Conservation (phyloP, 1,139 yeast species). For the Pichia terricola region DNA sequence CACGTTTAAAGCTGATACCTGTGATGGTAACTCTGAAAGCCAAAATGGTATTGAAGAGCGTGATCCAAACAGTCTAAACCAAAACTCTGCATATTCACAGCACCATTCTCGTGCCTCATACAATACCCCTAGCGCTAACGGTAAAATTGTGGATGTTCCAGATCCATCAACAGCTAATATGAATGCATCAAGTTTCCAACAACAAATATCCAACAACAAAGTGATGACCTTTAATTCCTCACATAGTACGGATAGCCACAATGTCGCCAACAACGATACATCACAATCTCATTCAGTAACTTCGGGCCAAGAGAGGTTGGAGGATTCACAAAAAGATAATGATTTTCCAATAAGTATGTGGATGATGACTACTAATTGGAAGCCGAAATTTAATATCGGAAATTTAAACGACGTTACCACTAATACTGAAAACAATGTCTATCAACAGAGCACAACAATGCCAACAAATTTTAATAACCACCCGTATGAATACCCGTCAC, state of each 20-base stretch:
- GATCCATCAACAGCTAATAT: background rate
- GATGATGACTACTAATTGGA: slow-evolving; percentile 20
- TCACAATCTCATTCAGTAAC: background rate
- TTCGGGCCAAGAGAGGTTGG: no score
- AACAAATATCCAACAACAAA: background rate
- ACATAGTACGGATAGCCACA: no score
- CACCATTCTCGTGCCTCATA: background rate
- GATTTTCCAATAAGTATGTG: slow-evolving; percentile 15
- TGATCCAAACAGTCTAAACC: background rate
- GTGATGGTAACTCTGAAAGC: background rate
- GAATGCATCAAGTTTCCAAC: background rate
- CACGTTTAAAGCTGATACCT: background rate
- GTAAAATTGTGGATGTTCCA: background rate
- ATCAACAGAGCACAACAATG: background rate
- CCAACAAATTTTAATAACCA: background rate
- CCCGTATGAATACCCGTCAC: background rate
- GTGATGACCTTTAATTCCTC: no score
- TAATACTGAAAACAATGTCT: background rate
- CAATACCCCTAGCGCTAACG: background rate
- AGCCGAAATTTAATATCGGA: slow-evolving; percentile 15
- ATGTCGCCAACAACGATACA: background rate
- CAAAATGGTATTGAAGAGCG: background rate
- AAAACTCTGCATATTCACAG: background rate
- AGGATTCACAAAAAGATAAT: no score
- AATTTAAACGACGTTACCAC: background rate